phyloP scores from a whole-genome alignment of 495 filamentous ascomycete genomes.

The Lophiotrema nucula region DNA sequence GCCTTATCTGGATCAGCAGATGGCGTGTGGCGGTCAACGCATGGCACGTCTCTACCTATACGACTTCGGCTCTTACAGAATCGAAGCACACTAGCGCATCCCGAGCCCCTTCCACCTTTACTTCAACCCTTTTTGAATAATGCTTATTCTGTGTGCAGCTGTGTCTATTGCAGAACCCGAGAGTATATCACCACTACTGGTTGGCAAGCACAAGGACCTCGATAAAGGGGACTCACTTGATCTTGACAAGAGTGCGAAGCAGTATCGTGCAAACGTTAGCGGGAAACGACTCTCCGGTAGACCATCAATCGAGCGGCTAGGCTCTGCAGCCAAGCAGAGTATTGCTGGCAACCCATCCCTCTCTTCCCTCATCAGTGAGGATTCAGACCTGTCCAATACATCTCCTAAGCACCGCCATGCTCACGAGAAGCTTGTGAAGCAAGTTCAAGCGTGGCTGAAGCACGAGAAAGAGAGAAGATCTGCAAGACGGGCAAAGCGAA shows the following conservation, averaged over 20 bases:
- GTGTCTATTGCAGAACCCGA: constrained; percentile 42
- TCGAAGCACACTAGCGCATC: no score
- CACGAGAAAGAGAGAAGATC: constrained; percentile 68
- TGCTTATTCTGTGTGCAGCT: constrained; percentile 25
- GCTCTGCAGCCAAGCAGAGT: constrained; percentile 11
- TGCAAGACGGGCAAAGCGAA: constrained; percentile 47
- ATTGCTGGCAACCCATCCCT: constrained; percentile 11
- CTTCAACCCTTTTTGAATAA: neutral
- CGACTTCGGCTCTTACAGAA: no score
- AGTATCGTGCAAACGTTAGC: constrained; percentile 34
- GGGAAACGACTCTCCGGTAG: constrained; percentile 38
- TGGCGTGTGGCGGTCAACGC: no score
- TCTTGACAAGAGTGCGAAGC: constrained; percentile 33
- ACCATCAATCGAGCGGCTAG: constrained; percentile 23
- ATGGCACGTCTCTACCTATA: no score
- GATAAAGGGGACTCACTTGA: constrained; percentile 34
- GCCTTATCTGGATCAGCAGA: no score
- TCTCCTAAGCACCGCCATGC: constrained; percentile 6
- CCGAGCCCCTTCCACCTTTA: no score
- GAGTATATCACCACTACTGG: constrained; percentile 41
- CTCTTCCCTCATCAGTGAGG: constrained; percentile 14
- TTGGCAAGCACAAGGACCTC: constrained; percentile 39
- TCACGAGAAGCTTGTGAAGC: constrained; percentile 58
- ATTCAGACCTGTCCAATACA: constrained; percentile 16
- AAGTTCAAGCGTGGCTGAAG: constrained; percentile 78